phyloP scores from a whole-genome alignment of 108 stramenopile species.

The Pseudonitzschia multiseries region DNA sequence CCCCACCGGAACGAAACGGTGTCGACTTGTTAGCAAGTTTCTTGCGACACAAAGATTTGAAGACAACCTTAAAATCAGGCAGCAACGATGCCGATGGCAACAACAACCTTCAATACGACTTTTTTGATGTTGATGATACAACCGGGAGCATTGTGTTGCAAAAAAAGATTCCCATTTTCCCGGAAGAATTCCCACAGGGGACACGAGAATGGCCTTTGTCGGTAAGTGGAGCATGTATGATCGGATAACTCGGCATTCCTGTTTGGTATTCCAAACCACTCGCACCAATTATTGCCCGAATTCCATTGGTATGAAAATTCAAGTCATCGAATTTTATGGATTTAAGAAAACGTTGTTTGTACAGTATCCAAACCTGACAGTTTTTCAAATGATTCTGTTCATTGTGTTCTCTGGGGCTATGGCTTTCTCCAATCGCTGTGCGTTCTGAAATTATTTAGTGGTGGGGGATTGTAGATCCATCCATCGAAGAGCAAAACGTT shows the following conservation, averaged over 20 bases:
- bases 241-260: background rate
- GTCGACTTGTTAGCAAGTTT: constrained; percentile 15
- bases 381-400: too few species aligned
- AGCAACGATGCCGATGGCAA: background rate
- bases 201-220: constrained; percentile 45
- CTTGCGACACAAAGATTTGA: constrained; percentile 18
- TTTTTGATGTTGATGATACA: constrained; percentile 46
- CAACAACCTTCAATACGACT: constrained; percentile 22
- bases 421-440: too few species aligned
- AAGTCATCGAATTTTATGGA: too few species aligned
- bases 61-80: background rate
- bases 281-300: too few species aligned
- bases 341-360: too few species aligned
- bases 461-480: constrained; percentile 71
- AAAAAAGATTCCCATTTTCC: constrained; percentile 57
- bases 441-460: constrained; percentile 14
- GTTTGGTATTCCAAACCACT: background rate
- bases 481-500: constrained; percentile 14
- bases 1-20: constrained; percentile 1
- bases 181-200: constrained; percentile 57
- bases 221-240: background rate
- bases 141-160: constrained; percentile 47
- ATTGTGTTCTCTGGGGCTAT: too few species aligned
- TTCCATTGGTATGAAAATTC: too few species aligned
- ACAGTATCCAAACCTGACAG: too few species aligned